phyloP scores from a whole-genome alignment of 1,139 yeast genomes.

The Hanseniaspora gamundiae region DNA sequence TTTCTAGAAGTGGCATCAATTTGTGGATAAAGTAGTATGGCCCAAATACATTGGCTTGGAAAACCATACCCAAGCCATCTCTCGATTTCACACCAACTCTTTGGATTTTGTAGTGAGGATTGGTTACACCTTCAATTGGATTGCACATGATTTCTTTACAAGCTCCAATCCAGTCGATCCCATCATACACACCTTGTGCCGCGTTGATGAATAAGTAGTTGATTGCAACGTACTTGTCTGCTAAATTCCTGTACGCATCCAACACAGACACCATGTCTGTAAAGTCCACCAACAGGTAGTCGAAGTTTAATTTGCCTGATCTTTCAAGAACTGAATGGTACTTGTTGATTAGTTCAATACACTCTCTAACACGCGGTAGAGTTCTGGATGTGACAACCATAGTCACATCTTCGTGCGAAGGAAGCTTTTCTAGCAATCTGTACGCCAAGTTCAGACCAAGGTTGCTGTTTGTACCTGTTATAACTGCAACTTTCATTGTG shows the following conservation, averaged over 20 bases:
- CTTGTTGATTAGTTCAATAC: conserved; percentile 48
- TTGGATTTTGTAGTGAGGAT: conserved; percentile 76
- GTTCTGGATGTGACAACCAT: conserved; percentile 83
- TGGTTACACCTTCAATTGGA: conserved; percentile 75
- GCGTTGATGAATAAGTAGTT: conserved; percentile 81
- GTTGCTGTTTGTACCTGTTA: conserved; percentile 64
- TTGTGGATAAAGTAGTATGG: conserved; percentile 75
- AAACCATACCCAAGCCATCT: conserved; percentile 76
- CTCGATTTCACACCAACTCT: conserved; percentile 54
- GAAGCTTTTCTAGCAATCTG: conserved; percentile 52
- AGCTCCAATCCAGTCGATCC: conserved; percentile 79
- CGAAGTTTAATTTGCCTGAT: conserved; percentile 59
- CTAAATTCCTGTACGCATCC: conserved; percentile 60
- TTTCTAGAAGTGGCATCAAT: conserved; percentile 40
- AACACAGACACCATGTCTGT: conserved; percentile 81
- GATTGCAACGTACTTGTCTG: conserved; percentile 47
- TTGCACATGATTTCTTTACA: conserved; percentile 44
- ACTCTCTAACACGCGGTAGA: conserved; percentile 68
- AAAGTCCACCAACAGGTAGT: conserved; percentile 77
- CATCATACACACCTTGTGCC: conserved; percentile 77
- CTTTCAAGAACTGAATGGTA: conserved; percentile 35
- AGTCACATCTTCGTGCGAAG: conserved; percentile 46
- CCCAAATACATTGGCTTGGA: conserved; percentile 91
- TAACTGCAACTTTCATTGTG: conserved; percentile 33
- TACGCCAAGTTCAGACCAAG: conserved; percentile 79